A percentile compares a stretch with the other conserved stretches of the same genome.
These are phyloP conservation scores for Dactylellina leptospora DNA, from an alignment of 2,329 filamentous ascomycete species.

Conservation along the genomic window DNA sequence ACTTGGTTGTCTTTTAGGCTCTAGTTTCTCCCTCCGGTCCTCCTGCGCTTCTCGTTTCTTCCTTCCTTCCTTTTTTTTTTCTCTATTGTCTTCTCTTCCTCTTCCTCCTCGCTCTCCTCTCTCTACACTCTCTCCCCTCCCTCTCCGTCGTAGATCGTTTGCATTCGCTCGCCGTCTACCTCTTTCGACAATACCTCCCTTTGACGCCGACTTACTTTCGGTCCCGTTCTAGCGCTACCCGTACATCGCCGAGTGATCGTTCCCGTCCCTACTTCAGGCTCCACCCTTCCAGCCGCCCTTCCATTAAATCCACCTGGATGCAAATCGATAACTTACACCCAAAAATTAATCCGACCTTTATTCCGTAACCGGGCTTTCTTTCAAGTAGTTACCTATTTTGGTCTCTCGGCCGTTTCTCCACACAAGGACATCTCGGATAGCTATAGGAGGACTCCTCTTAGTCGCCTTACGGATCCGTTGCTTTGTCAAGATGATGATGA, in stretches of 20 bases:
- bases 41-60: neutral
- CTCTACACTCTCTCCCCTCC: constrained; percentile 33
- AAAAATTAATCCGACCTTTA: too few species aligned
- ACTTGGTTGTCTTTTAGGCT: constrained; percentile 18
- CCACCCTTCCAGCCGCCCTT: neutral
- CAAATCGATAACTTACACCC: too few species aligned
- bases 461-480: neutral
- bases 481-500: constrained; percentile 54
- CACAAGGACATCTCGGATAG: too few species aligned
- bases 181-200: neutral
- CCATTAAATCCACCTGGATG: too few species aligned
- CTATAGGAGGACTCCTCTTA: neutral
- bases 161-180: constrained; percentile 18
- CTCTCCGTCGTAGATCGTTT: constrained; percentile 9
- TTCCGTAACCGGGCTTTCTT: neutral
- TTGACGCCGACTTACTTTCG: neutral
- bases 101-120: constrained; percentile 1
- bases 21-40: neutral
- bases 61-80: neutral
- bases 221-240: neutral
- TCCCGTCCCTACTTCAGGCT: neutral
- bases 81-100: neutral
- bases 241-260: constrained; percentile 11
- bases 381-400: too few species aligned
- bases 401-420: neutral